Conservation (phyloP, 129 eudicot genomes). For the Scalesia atractyloides region DNA sequence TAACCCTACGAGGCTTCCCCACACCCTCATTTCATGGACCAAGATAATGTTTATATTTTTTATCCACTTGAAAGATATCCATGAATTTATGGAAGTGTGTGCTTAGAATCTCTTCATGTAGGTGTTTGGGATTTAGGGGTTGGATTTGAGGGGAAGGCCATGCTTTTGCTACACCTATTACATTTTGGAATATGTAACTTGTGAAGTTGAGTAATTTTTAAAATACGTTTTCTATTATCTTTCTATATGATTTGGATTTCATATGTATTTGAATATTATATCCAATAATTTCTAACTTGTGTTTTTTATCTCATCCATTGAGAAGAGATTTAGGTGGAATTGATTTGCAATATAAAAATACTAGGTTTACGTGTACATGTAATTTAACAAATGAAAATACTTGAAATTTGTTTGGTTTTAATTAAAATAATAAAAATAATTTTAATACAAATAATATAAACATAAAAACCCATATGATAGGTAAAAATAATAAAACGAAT, state of each 20-base stretch:
- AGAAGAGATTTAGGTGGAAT: too few species aligned
- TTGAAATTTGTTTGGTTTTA: too few species aligned
- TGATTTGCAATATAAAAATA: too few species aligned
- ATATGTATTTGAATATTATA: not conserved
- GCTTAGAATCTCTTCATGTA: constrained; percentile 33
- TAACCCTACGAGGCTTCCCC: constrained; percentile 38
- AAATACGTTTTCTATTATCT: not conserved
- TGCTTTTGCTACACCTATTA: constrained; percentile 12
- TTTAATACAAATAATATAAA: too few species aligned
- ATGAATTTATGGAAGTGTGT: constrained; percentile 37
- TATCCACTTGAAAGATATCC: constrained; percentile 36
- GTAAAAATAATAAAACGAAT: too few species aligned
- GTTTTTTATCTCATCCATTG: too few species aligned
- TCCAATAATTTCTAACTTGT: not conserved
- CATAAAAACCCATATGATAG: too few species aligned
- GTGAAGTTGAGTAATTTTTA: constrained; percentile 12
- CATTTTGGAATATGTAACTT: not conserved
- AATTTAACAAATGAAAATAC: too few species aligned
- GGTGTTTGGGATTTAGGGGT: not conserved
- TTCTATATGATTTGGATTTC: not conserved
- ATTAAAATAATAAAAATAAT: too few species aligned
- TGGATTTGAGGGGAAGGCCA: constrained; percentile 8
- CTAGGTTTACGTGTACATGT: too few species aligned
- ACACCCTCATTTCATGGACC: constrained; percentile 44
- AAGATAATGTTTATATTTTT: constrained; percentile 30